phyloP scores from a whole-genome alignment of 495 filamentous ascomycete genomes.

The Podospora pseudocomata region DNA sequence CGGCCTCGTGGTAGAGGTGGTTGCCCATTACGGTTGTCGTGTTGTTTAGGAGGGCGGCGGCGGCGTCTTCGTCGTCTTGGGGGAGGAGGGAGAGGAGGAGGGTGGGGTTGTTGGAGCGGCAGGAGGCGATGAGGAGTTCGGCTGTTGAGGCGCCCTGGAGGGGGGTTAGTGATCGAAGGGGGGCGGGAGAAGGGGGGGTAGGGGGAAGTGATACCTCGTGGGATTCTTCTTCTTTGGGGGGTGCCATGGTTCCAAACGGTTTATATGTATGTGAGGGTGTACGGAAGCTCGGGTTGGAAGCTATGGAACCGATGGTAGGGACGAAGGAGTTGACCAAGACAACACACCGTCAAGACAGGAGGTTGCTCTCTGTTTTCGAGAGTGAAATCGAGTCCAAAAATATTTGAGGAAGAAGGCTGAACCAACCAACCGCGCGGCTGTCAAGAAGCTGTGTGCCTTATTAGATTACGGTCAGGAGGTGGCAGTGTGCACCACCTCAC shows the following conservation, averaged over 20 bases:
- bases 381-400: background rate
- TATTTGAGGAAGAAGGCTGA: background rate
- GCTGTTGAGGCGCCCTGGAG: conserved; percentile 74
- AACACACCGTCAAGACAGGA: background rate
- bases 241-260: background rate
- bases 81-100: conserved; percentile 62
- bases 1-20: conserved; percentile 84
- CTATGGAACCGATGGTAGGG: background rate
- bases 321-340: background rate
- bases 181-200: background rate
- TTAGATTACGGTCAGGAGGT: conserved; percentile 3
- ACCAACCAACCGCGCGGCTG: background rate
- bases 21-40: conserved; percentile 82
- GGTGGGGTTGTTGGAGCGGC: conserved; percentile 84
- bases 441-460: background rate
- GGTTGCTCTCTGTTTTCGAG: background rate
- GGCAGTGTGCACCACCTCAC: background rate
- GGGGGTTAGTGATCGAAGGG: background rate
- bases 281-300: background rate
- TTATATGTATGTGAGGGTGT: background rate
- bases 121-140: conserved; percentile 89
- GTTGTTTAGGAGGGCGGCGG: conserved; percentile 73
- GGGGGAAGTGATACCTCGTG: background rate
- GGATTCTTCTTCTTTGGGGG: conserved; percentile 3
- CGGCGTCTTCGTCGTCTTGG: conserved; percentile 40